These are phyloP conservation scores for Neocucurbitaria cava DNA, from an alignment of 2,329 filamentous ascomycete genomes.

Conservation along the genomic window DNA sequence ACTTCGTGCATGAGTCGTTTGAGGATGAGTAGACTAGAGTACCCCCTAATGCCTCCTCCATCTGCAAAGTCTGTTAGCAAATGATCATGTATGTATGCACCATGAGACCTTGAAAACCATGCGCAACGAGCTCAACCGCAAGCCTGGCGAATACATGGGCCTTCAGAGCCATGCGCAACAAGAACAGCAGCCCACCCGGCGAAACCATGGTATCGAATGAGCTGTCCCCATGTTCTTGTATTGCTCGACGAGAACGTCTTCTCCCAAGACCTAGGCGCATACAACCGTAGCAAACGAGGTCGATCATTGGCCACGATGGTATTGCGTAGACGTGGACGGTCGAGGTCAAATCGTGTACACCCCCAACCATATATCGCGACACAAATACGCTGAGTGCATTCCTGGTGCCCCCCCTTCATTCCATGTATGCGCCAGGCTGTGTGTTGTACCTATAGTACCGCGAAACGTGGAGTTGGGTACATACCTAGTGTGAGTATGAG, in stretches of 20 bases:
- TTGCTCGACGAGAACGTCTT: too few species aligned
- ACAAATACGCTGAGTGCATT: not conserved
- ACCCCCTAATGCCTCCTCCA: conserved; percentile 60
- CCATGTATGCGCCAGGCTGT: conserved; percentile 5
- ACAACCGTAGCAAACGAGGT: not conserved
- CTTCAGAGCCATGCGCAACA: not conserved
- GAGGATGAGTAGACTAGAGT: conserved; percentile 58
- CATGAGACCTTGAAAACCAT: not conserved
- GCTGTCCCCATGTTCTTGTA: not conserved
- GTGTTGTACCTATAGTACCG: not conserved
- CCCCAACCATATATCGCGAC: too few species aligned
- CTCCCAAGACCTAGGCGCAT: too few species aligned
- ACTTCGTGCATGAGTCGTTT: conserved; percentile 58
- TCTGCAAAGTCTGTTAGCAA: conserved; percentile 41
- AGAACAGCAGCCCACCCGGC: not conserved
- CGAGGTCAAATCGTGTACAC: not conserved
- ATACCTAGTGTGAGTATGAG: conserved; percentile 55
- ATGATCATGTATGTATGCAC: not conserved
- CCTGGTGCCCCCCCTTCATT: not conserved
- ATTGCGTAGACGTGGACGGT: not conserved
- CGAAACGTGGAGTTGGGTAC: conserved; percentile 16
- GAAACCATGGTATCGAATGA: not conserved
- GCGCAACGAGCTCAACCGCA: not conserved
- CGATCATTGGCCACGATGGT: conserved; percentile 7
- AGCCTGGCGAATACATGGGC: not conserved